Conservation (phyloP, 306 rosid species). For the Prunus persica region Prunus_persica_NCBIv2 NC_034014.1:27463001-27463500, state of each 20-base stretch:
- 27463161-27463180: background rate
- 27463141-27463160: background rate
- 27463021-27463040: too few species aligned
- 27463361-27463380: background rate
- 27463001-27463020: background rate
- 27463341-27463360: background rate
- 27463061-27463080: slow-evolving; percentile 1
- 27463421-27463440: too few species aligned
- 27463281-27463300: background rate
- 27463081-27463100: background rate
- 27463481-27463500: too few species aligned
- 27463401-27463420: too few species aligned
- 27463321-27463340: background rate
- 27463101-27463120: background rate
- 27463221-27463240: background rate
- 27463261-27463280: too few species aligned
- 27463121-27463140: background rate
- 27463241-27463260: too few species aligned
- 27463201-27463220: background rate
- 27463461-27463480: too few species aligned
- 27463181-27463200: background rate
- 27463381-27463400: background rate
- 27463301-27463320: background rate
- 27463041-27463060: background rate
- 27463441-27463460: too few species aligned